A percentile compares a stretch with the other conserved stretches of the same genome.
Conservation (phyloP, 768 basidiomycete species). For the Boletellus ananiceps region DNA sequence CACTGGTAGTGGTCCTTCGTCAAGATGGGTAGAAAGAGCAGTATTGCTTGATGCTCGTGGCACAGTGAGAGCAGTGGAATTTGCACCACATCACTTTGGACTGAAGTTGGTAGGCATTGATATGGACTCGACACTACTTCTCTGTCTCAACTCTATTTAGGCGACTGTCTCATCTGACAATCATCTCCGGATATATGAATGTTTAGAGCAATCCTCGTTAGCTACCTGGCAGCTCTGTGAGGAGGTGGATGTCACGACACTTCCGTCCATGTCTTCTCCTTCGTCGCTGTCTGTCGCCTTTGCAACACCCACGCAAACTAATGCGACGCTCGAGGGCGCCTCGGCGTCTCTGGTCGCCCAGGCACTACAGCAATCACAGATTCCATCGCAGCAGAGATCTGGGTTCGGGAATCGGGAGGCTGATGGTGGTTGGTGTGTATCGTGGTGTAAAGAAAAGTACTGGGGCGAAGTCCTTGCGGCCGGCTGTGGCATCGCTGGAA, state of each 20-base stretch:
- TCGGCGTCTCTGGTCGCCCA: slow-evolving; percentile 59
- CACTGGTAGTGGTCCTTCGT: slow-evolving; percentile 23
- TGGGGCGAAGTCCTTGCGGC: slow-evolving; percentile 91
- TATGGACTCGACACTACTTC: neutral
- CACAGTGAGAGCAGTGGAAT: slow-evolving; percentile 81
- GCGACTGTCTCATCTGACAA: slow-evolving; percentile 89
- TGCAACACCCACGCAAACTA: slow-evolving; percentile 70
- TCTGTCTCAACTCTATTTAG: slow-evolving; percentile 34
- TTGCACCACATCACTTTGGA: slow-evolving; percentile 83
- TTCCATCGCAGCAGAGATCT: slow-evolving; percentile 33
- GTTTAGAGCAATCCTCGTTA: slow-evolving; percentile 67
- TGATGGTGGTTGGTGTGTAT: slow-evolving; percentile 88
- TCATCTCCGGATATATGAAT: slow-evolving; percentile 84
- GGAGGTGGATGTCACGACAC: slow-evolving; percentile 66
- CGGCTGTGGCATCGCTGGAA: slow-evolving; percentile 63
- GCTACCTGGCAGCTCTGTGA: slow-evolving; percentile 72
- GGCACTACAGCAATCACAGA: slow-evolving; percentile 52
- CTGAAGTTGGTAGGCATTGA: slow-evolving; percentile 67
- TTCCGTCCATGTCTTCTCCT: slow-evolving; percentile 42
- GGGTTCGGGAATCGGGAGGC: slow-evolving; percentile 69
- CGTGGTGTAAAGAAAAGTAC: slow-evolving; percentile 94
- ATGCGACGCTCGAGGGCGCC: slow-evolving; percentile 49
- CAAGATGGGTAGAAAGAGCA: slow-evolving; percentile 71
- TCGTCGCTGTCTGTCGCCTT: slow-evolving; percentile 52
- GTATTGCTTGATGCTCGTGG: slow-evolving; percentile 81